Evolutionary conservation across 192 early-diverging fungal species (phyloP), one percentile per base, ranked within the genome.

Genomic region (Phlyctochytrium planicorne): DNA sequence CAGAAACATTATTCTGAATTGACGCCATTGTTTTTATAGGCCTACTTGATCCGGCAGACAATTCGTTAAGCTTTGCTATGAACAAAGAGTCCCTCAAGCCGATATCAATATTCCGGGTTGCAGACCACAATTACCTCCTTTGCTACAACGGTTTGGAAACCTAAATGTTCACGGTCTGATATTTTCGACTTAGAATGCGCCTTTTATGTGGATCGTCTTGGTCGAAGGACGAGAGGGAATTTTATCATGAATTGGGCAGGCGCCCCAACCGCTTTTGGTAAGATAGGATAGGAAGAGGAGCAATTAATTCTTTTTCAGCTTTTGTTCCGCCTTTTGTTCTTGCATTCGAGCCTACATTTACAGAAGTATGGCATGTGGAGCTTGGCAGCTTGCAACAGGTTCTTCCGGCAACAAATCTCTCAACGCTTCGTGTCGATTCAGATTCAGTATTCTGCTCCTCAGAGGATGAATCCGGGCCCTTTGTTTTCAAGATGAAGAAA

Each of bases 201-300:
- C 1, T 97, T 98, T 68, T 97, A 89, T 71, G 90, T 98, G 40
- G 91, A 97, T 76, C 89, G 90, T 67, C 85, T 88, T 68, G 96
- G 96, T 52, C 80, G 88, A 55, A 77, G 92, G 30, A 76, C 90
- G 31, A 74, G 90, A 30, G 71, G 79, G 3, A 86, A 93, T 65
- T 92, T 88, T 89, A 80, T 91, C 53, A 89, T 98, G 47, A 75
- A 91, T 53, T 98, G 94, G 95, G 87, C 88, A 33, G 96, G 96
- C 1, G 70, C 80, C 1, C 96, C 96, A 12, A 87, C 82, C n/a
- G 82, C 89, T 55, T 98, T 94, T 75, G 35, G 80, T 76, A 68
- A 71, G 63, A 59, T 1, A 53, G 2, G 24, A 30, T 35, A 27
- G 24, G 3, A 37, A 65, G 34, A 6, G 30, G 29, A 62, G 34